Conservation (phyloP, 495 filamentous ascomycete genomes). For the Penicillium mononematosum region DNA sequence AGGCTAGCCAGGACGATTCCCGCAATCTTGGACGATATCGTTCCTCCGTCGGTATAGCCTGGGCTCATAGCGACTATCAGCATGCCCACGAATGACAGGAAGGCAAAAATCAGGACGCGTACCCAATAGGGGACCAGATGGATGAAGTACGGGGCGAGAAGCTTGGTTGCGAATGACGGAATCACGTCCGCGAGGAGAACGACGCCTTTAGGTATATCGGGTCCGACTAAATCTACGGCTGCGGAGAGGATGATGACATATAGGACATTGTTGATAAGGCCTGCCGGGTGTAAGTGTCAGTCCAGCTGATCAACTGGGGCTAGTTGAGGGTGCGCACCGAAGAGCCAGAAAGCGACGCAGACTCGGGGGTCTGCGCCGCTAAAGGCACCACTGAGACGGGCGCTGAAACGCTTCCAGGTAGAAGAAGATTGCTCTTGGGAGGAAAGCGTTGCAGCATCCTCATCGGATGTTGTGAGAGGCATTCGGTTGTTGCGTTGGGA, state of each 20-base stretch:
- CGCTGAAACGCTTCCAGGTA: constrained; percentile 67
- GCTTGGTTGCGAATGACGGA: constrained; percentile 83
- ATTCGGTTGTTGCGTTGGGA: constrained; percentile 14
- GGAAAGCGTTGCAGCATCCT: constrained; percentile 52
- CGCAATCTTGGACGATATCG: constrained; percentile 70
- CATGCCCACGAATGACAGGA: constrained; percentile 77
- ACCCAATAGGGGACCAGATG: constrained; percentile 76
- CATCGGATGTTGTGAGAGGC: constrained; percentile 15
- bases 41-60: constrained; percentile 52
- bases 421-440: constrained; percentile 68
- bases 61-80: constrained; percentile 80
- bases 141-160: constrained; percentile 90
- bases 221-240: constrained; percentile 92
- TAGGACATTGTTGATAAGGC: constrained; percentile 95
- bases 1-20: constrained; percentile 85
- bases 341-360: constrained; percentile 84
- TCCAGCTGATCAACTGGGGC: background rate
- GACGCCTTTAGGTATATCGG: constrained; percentile 77
- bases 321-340: constrained; percentile 56
- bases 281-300: constrained; percentile 44
- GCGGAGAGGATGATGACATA: constrained; percentile 96
- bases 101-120: constrained; percentile 70
- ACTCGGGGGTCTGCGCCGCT: constrained; percentile 69
- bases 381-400: constrained; percentile 62
- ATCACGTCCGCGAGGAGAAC: constrained; percentile 92